Base-by-base conservation (phyloP, 2,329 filamentous ascomycete species). In the Coleophoma eucalyptorum region DNA sequence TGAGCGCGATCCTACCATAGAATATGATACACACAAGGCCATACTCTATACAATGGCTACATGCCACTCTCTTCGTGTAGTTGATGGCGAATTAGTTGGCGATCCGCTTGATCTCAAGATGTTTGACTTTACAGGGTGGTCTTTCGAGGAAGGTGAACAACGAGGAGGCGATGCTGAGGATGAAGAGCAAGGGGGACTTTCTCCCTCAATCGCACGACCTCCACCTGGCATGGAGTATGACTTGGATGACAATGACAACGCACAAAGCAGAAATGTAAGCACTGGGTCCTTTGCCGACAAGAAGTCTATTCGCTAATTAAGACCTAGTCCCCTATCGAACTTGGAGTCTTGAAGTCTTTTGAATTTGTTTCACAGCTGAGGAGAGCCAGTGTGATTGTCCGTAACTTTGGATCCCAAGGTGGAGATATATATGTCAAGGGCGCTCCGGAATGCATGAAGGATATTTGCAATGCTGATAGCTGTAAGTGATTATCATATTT, bases 21-120 rank as follows among this genome's bases (percentile, higher is more conserved):
- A 86, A 56, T 83, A 83, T 57, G 72, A 77, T 43, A 52, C 77
- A 11, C 81, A 86, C 60, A 83, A 83, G 59, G 88, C 88, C 6
- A 88, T 89, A 12, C 74, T 97, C 3, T 92, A 94, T 65, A 92
- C 91, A 0, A 99, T 99, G 94, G 91, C 94, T 8, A 99, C 94
- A 1, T 99, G 94, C 52, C 94, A 99, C 67, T 96, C 93, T 0
- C 76, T 99, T 8, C 83, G 92, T 43, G 81, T 87, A 11, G 86
- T 99, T 15, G 92, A 97, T 55, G 87, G 83, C 44, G 91, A 97
- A 65, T 80, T 97, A 38, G 79, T 99, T 33, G 94, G 94, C 1
- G 94, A 99, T 63, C 94, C 95, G 4, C 76, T 99, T 2, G 94
- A 99, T 67, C 77, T 97, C 51, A 97, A 97, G 67, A 99, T 99